A percentile compares a stretch with the other conserved stretches of the same genome.
phyloP scores from a whole-genome alignment of 257 asterid species.

The Leptodermis oblonga region DNA sequence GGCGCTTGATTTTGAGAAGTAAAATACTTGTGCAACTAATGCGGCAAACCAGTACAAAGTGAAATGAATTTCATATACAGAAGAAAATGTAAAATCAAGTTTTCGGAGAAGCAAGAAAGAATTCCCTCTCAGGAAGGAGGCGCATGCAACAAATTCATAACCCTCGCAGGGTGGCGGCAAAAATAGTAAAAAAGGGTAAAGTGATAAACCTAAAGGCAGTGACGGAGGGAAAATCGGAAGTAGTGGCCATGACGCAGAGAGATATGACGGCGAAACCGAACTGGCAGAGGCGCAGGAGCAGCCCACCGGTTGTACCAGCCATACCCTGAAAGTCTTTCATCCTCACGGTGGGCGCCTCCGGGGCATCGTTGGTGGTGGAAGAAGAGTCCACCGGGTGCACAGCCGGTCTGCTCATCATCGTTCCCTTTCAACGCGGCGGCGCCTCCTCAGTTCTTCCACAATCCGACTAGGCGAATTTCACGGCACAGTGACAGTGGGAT shows the following conservation, averaged over 20 bases:
- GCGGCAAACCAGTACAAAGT: neutral
- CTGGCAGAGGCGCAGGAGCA: constrained; percentile 61
- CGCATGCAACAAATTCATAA: no score
- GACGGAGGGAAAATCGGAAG: constrained; percentile 83
- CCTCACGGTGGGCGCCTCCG: constrained; percentile 49
- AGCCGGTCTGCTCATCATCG: constrained; percentile 68
- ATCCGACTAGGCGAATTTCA: neutral
- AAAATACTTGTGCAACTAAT: neutral
- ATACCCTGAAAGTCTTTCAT: constrained; percentile 79
- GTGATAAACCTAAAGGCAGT: constrained; percentile 70
- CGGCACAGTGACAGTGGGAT: neutral
- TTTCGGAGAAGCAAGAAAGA: no score
- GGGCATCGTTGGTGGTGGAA: constrained; percentile 31
- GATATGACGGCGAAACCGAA: constrained; percentile 63
- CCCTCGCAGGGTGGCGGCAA: neutral
- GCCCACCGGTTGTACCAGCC: constrained; percentile 73
- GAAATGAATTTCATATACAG: no score
- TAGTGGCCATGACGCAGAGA: constrained; percentile 68
- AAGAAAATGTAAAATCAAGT: no score
- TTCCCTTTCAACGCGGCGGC: neutral
- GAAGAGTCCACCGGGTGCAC: constrained; percentile 76
- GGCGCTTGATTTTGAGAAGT: neutral
- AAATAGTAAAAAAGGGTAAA: neutral
- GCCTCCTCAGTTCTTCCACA: neutral
- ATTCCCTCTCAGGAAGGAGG: no score